Percentiles rank a stretch among this genome's conserved stretches.
Evolutionary conservation across 2,329 filamentous ascomycete genomes (phyloP).

Genomic region (Diaporthe sp.): DNA sequence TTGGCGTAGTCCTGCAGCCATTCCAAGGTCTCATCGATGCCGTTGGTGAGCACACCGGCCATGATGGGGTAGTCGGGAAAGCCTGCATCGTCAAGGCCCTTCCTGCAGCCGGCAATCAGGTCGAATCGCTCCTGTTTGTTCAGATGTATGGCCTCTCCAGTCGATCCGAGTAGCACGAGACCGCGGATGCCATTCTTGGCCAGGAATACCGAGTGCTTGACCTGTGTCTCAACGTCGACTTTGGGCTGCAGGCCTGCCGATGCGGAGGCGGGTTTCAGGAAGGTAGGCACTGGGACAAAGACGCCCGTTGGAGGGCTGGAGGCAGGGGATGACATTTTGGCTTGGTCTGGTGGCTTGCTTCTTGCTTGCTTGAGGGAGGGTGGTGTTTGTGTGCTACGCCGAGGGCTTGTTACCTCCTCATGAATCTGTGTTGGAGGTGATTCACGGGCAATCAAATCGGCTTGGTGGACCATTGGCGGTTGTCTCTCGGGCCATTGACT

Average conservation of each 20-base stretch:
- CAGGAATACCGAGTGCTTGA: constrained; percentile 71
- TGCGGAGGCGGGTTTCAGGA: constrained; percentile 66
- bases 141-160: constrained; percentile 75
- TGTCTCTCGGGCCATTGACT: constrained; percentile 26
- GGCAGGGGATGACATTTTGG: constrained; percentile 32
- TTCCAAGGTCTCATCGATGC: constrained; percentile 68
- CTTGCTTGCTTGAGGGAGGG: not conserved
- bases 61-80: constrained; percentile 73
- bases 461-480: not conserved
- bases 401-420: not conserved
- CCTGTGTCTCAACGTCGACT: constrained; percentile 71
- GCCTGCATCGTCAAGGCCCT: constrained; percentile 68
- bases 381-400: not conserved
- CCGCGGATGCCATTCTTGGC: constrained; percentile 72
- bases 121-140: constrained; percentile 68
- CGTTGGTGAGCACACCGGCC: constrained; percentile 72
- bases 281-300: constrained; percentile 74
- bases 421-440: not conserved
- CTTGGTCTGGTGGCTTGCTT: not conserved
- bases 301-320: constrained; percentile 65
- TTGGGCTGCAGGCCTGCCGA: constrained; percentile 62
- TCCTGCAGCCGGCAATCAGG: constrained; percentile 68
- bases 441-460: not conserved
- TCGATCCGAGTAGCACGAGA: constrained; percentile 74
- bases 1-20: constrained; percentile 64